Evolutionary conservation across 345 rosid species (phyloP).

Genomic region (Ricinus communis): DNA sequence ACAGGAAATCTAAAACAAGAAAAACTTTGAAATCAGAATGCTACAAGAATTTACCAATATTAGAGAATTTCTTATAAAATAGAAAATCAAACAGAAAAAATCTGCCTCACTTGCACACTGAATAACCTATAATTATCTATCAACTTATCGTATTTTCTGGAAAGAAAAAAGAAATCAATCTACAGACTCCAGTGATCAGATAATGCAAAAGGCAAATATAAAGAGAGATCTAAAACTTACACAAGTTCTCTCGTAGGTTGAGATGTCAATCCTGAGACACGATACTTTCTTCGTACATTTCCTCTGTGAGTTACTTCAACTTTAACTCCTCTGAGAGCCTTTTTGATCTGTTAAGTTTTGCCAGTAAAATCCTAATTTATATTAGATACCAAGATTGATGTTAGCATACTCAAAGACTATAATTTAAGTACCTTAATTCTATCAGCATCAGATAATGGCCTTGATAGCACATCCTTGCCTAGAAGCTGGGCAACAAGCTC

Average conservation of each 20-base stretch:
- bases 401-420: background rate
- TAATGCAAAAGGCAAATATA: background rate
- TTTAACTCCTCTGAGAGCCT: slow-evolving; percentile 93
- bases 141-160: no score
- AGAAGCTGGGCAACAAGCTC: slow-evolving; percentile 95
- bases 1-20: slow-evolving; percentile 78
- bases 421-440: slow-evolving; percentile 68
- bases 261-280: slow-evolving; percentile 96
- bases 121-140: no score
- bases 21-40: slow-evolving; percentile 9
- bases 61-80: background rate
- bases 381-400: slow-evolving; percentile 12
- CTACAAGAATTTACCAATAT: background rate
- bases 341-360: slow-evolving; percentile 59
- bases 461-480: slow-evolving; percentile 69
- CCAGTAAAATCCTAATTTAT: slow-evolving; percentile 6
- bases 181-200: background rate
- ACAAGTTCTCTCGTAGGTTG: slow-evolving; percentile 95
- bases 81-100: background rate
- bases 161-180: no score
- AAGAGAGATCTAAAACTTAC: slow-evolving; percentile 43
- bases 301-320: slow-evolving; percentile 98
- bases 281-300: slow-evolving; percentile 85
- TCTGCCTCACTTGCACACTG: no score
- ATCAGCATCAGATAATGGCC: slow-evolving; percentile 88